These are phyloP conservation scores for Heterotrichella gracilis DNA, from an alignment of 352 stramenopile species.

Conservation along the genomic window DNA sequence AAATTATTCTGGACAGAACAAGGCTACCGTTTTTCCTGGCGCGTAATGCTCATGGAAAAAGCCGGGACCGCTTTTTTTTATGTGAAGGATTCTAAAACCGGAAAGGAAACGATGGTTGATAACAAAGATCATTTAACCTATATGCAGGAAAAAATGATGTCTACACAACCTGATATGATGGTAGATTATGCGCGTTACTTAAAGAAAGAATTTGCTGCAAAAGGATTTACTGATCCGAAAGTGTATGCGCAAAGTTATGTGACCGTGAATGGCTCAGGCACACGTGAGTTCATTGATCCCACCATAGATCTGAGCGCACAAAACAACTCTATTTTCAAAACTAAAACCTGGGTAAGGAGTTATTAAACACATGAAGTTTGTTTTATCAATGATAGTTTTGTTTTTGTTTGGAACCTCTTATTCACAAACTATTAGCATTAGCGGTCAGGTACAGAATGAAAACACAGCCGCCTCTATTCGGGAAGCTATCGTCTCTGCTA, in stretches of 20 bases:
- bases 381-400: too few relatives aligned
- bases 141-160: not conserved
- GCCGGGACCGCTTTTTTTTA: not conserved
- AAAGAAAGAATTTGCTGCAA: not conserved
- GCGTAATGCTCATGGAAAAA: constrained; percentile 4
- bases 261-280: not conserved
- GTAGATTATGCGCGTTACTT: not conserved
- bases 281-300: not conserved
- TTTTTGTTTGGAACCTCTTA: too few relatives aligned
- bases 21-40: not conserved
- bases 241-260: not conserved
- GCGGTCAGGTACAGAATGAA: too few relatives aligned
- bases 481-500: too few relatives aligned
- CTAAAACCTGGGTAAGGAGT: not conserved
- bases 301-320: not conserved
- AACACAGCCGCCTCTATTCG: too few relatives aligned
- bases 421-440: too few relatives aligned
- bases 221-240: not conserved
- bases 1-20: not conserved
- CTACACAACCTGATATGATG: not conserved
- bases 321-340: not conserved
- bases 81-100: not conserved
- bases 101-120: not conserved
- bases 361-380: too few relatives aligned
- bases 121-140: constrained; percentile 1